Percentiles rank a stretch among this genome's conserved stretches.
phyloP scores from a whole-genome alignment of 768 basidiomycete species.

The Epithele typhae region DNA sequence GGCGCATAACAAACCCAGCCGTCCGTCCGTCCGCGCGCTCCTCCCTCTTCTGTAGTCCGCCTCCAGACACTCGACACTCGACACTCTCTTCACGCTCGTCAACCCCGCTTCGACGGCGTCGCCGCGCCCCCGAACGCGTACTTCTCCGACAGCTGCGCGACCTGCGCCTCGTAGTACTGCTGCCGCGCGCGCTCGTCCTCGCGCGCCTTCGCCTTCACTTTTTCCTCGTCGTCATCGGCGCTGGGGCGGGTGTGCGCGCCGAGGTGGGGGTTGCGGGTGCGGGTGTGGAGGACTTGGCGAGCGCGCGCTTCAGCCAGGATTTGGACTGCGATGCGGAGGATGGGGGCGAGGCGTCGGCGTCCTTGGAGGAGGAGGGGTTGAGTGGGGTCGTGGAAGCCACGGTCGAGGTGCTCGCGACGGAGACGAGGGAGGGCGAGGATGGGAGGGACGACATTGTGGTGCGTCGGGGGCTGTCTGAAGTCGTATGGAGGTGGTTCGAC shows the following conservation, averaged over 20 bases:
- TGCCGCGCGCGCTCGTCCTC: slow-evolving; percentile 5
- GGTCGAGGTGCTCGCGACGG: not conserved
- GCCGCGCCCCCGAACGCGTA: slow-evolving; percentile 5
- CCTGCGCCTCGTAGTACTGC: too few species aligned
- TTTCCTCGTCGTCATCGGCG: not conserved
- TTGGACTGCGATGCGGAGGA: too few species aligned
- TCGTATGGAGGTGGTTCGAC: too few species aligned
- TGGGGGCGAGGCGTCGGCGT: too few species aligned
- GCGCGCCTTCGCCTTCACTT: not conserved
- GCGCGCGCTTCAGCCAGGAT: too few species aligned
- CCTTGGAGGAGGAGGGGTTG: not conserved
- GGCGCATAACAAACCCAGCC: too few species aligned
- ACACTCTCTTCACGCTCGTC: not conserved
- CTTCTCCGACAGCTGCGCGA: slow-evolving; percentile 4
- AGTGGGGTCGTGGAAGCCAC: not conserved
- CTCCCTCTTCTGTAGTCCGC: too few species aligned
- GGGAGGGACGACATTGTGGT: not conserved
- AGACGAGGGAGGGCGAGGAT: not conserved
- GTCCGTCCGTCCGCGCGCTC: too few species aligned
- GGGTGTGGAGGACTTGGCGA: slow-evolving; percentile 1
- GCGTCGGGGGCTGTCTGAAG: too few species aligned
- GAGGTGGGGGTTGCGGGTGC: slow-evolving; percentile 3
- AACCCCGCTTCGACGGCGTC: not conserved
- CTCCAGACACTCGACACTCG: not conserved
- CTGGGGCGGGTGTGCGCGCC: not conserved